phyloP scores from a whole-genome alignment of 2,329 filamentous ascomycete species.

The Clonostachys solani region DNA sequence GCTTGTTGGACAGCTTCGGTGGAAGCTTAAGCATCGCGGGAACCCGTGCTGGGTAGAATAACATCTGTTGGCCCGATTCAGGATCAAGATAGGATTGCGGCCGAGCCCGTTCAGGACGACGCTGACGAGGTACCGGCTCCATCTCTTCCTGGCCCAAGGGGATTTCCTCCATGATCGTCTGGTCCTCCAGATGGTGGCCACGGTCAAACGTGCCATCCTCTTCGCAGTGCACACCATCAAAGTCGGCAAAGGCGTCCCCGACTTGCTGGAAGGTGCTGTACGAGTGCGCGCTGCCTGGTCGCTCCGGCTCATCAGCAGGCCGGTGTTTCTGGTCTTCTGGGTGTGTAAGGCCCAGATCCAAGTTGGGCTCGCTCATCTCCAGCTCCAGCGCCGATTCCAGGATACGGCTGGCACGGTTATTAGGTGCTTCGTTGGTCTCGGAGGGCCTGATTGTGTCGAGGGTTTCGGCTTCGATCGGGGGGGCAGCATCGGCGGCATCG shows the following conservation, averaged over 20 bases:
- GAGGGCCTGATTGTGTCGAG: constrained; percentile 29
- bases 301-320: no score
- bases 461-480: constrained; percentile 28
- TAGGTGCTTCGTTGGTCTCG: constrained; percentile 11
- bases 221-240: constrained; percentile 75
- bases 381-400: no score
- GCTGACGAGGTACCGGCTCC: background rate
- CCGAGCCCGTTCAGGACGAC: constrained; percentile 17
- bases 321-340: no score
- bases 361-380: no score
- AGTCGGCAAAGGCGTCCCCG: constrained; percentile 69
- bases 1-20: constrained; percentile 75
- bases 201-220: constrained; percentile 18
- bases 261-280: constrained; percentile 60
- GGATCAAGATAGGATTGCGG: constrained; percentile 60
- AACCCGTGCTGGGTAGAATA: constrained; percentile 93
- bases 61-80: constrained; percentile 72
- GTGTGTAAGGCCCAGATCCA: no score
- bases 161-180: background rate
- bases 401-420: constrained; percentile 19
- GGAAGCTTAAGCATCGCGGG: constrained; percentile 91
- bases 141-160: background rate
- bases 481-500: constrained; percentile 45
- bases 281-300: background rate
- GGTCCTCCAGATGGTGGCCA: background rate